phyloP scores from a whole-genome alignment of 2,329 filamentous ascomycete species.

The Hymenoscyphus albidus region DNA sequence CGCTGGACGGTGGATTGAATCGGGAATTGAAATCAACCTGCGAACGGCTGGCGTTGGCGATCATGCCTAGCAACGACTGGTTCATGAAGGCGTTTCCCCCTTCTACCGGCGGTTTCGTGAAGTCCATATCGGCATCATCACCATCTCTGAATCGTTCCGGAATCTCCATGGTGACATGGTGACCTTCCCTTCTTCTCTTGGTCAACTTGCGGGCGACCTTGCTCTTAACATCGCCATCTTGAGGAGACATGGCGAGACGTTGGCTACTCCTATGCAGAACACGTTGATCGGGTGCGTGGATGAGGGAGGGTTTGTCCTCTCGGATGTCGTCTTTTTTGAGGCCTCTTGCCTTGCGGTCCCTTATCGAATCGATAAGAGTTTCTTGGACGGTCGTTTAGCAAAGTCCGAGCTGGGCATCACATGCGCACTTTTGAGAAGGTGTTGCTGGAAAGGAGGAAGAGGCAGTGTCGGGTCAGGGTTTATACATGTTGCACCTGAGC shows the following conservation, averaged over 20 bases:
- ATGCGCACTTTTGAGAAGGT: slow-evolving; percentile 1
- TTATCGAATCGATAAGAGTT: slow-evolving; percentile 11
- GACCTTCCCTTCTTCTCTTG: slow-evolving; percentile 40
- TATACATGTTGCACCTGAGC: slow-evolving; percentile 3
- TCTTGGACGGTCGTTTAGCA: background rate
- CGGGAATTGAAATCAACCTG: slow-evolving; percentile 76
- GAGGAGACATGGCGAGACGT: slow-evolving; percentile 32
- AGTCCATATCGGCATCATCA: slow-evolving; percentile 58
- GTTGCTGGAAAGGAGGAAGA: background rate
- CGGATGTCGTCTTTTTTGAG: slow-evolving; percentile 5
- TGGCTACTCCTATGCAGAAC: slow-evolving; percentile 7
- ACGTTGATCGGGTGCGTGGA: slow-evolving; percentile 7
- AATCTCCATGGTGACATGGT: slow-evolving; percentile 46
- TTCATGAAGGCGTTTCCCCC: slow-evolving; percentile 57
- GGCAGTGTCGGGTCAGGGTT: background rate
- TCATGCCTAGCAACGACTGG: slow-evolving; percentile 89
- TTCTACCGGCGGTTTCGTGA: slow-evolving; percentile 51
- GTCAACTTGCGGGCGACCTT: slow-evolving; percentile 41
- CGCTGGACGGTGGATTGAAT: slow-evolving; percentile 75
- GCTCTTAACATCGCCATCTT: slow-evolving; percentile 40
- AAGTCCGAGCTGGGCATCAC: background rate
- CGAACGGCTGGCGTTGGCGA: slow-evolving; percentile 75
- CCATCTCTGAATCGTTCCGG: slow-evolving; percentile 56
- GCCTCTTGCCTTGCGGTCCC: background rate
- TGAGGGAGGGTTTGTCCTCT: background rate